A percentile compares a stretch with the other conserved stretches of the same genome.
Evolutionary conservation across 192 early-diverging fungal species (phyloP).

Genomic region (Backusella sp.): DNA sequence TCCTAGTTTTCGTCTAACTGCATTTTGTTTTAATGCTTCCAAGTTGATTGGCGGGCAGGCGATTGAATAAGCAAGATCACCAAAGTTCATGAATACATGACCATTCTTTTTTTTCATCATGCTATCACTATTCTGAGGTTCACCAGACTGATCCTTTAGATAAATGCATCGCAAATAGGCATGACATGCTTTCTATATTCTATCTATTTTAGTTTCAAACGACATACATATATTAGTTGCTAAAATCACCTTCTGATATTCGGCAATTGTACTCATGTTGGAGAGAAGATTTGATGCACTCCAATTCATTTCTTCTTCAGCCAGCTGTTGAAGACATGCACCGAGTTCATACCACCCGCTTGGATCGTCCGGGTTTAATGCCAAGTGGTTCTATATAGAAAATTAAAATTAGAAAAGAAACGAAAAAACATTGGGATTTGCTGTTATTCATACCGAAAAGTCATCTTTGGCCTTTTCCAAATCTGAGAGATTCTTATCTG

Average conservation of each 20-base stretch:
- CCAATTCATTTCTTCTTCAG: slow-evolving; percentile 64
- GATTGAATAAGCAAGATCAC: slow-evolving; percentile 48
- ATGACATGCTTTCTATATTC: slow-evolving; percentile 55
- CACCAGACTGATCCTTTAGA: not conserved
- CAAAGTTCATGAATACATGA: slow-evolving; percentile 50
- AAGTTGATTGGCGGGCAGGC: slow-evolving; percentile 49
- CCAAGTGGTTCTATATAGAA: slow-evolving; percentile 42
- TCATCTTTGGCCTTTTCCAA: slow-evolving; percentile 56
- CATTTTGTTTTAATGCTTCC: slow-evolving; percentile 41
- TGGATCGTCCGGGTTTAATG: slow-evolving; percentile 52
- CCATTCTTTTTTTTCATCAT: not conserved
- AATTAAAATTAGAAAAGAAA: not conserved
- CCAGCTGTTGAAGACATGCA: slow-evolving; percentile 50
- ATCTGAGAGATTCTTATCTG: slow-evolving; percentile 53
- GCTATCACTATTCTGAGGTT: slow-evolving; percentile 12
- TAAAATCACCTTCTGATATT: slow-evolving; percentile 54
- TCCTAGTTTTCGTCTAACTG: slow-evolving; percentile 13
- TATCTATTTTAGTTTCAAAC: not conserved
- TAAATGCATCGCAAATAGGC: slow-evolving; percentile 49
- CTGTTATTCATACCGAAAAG: slow-evolving; percentile 35
- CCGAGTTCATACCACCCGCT: slow-evolving; percentile 69
- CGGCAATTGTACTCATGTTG: slow-evolving; percentile 47
- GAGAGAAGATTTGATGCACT: slow-evolving; percentile 58
- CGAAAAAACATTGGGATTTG: not conserved
- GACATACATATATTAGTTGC: not conserved